Percentiles rank a stretch among this genome's conserved stretches.
Evolutionary conservation across 2,329 filamentous ascomycete species (phyloP).

Genomic region (Clonostachys rosea): DNA sequence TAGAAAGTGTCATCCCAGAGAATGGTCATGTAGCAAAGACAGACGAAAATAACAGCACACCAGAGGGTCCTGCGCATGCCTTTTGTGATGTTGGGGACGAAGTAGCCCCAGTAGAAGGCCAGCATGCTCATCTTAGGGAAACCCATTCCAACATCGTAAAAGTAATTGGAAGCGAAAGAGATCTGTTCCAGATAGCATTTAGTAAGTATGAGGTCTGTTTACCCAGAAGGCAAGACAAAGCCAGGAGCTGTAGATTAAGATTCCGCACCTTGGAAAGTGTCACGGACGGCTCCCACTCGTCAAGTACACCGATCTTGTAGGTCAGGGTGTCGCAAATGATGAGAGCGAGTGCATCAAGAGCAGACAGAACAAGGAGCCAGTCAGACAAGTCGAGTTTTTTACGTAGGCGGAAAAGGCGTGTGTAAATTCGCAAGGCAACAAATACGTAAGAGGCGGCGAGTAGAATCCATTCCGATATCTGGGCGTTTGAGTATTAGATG

Average conservation of each 20-base stretch:
- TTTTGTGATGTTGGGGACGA: constrained; percentile 13
- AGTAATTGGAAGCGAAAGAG: constrained; percentile 26
- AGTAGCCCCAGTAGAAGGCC: constrained; percentile 27
- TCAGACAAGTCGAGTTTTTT: constrained; percentile 20
- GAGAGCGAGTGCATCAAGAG: constrained; percentile 19
- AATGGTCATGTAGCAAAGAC: constrained; percentile 18
- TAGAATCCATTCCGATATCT: constrained; percentile 26
- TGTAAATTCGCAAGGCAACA: constrained; percentile 20
- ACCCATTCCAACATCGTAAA: constrained; percentile 27
- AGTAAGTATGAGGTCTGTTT: not conserved
- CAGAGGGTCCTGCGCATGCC: constrained; percentile 19
- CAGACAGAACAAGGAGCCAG: constrained; percentile 17
- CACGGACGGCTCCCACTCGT: constrained; percentile 18
- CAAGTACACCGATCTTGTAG: constrained; percentile 20
- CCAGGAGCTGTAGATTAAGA: not conserved
- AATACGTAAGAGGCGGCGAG: constrained; percentile 16
- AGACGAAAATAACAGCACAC: constrained; percentile 22
- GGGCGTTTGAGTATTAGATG: not conserved
- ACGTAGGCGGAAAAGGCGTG: constrained; percentile 20
- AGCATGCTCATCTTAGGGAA: constrained; percentile 28
- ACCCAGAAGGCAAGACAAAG: too few species aligned
- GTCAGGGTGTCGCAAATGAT: constrained; percentile 27
- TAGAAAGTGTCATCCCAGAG: constrained; percentile 26
- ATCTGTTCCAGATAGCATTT: constrained; percentile 10
- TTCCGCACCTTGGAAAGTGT: constrained; percentile 18